Evolutionary conservation across 2,329 filamentous ascomycete genomes (phyloP), one percentile per base, ranked within the genome.

Genomic region (Didymella segeticola): DNA sequence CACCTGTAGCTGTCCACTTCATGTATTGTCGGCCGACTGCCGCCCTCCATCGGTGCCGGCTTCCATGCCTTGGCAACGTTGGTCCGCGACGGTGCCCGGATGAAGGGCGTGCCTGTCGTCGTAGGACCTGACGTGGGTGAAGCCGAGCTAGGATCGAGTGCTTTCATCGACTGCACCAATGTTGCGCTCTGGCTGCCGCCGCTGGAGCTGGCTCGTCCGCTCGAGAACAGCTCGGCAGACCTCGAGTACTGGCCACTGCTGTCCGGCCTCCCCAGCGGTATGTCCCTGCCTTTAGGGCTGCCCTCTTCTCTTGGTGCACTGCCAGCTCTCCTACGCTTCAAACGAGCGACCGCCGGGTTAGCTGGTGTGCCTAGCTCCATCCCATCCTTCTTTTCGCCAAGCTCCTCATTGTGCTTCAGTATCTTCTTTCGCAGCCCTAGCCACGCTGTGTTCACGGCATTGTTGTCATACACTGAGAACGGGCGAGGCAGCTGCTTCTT

Each of bases 391-490:
- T 75, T 76, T 60, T 75, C 73, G 2, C 71, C 68, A 12, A 69
- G 53, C 51, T 75, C 73, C 57, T 76, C 72, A 43, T 71, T 71
- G 48, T 72, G 80, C 78, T 58, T 76, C 69, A 56, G 77, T 69
- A 72, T 83, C 78, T 57, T 79, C 71, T 53, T 80, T 72, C 26
- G 80, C 14, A 95, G 79, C 14, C 80, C 77, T 36, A 87, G 76
- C 90, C 93, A 96, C 29, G 90, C 86, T 59, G 86, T 84, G 70
- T 96, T 91, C 11, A 96, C 79, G 2, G 88, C 86, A 61, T 87
- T 85, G 62, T 93, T 96, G 75, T 96, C 92, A 53, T 85, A 86
- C 4, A 81, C 81, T 0, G 89, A 89, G 73, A 96, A 96, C 0
- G 92, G 91, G 36, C 90, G 86, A 8, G 91, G 84, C 39, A 86